Evolutionary conservation across 768 basidiomycete species (phyloP).

Genomic region (Lyophyllum shimeji): DNA sequence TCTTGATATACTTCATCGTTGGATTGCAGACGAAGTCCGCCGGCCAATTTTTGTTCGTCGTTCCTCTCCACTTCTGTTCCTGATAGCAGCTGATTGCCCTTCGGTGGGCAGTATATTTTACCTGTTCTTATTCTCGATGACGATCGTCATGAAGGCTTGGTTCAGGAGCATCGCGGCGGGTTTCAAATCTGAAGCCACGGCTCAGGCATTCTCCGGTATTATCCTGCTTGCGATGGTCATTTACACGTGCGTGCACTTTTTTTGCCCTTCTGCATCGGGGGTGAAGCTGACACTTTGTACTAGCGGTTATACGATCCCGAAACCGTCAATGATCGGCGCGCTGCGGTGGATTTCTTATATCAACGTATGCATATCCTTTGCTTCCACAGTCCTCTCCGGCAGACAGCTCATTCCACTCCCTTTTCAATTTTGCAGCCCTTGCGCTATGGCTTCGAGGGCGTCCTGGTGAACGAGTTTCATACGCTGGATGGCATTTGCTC

Average conservation of each 20-base stretch:
- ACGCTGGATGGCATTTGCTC: constrained; percentile 63
- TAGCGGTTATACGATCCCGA: constrained; percentile 59
- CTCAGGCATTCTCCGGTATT: constrained; percentile 51
- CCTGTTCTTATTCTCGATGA: constrained; percentile 55
- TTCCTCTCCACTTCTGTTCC: constrained; percentile 4
- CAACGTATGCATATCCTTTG: constrained; percentile 38
- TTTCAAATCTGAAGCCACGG: constrained; percentile 58
- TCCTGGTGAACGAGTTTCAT: constrained; percentile 83
- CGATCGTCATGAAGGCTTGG: constrained; percentile 70
- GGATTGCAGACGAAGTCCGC: constrained; percentile 49
- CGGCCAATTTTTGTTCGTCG: constrained; percentile 63
- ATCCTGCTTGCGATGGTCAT: constrained; percentile 52
- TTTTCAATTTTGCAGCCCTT: constrained; percentile 47
- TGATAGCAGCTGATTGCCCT: background rate
- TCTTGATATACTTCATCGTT: constrained; percentile 64
- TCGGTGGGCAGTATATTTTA: constrained; percentile 47
- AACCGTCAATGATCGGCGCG: constrained; percentile 64
- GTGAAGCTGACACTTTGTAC: background rate
- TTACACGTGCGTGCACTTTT: constrained; percentile 44
- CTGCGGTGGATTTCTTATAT: constrained; percentile 67
- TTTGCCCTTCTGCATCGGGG: background rate
- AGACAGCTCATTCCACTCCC: background rate
- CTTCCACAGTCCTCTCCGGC: background rate
- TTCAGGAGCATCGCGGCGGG: constrained; percentile 69
- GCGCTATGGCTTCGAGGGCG: constrained; percentile 69